Evolutionary conservation across 2,329 filamentous ascomycete species (phyloP), one percentile per base, ranked within the genome.

Genomic region (Fusarium poae): DNA sequence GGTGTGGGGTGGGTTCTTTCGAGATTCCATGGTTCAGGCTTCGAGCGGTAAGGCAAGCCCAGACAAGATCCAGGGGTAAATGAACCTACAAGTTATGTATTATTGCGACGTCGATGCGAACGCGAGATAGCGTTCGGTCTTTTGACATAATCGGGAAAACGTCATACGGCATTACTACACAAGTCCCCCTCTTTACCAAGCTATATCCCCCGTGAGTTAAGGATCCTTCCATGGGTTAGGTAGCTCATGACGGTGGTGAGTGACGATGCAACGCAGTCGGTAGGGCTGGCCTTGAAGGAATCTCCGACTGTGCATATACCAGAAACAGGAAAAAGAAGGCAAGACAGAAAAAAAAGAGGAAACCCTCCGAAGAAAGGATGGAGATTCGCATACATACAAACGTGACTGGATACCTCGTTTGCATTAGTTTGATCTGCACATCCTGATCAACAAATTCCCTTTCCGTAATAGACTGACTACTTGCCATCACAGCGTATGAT

Each of bases 231-330:
- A 43, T 25, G 40, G 48, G 48, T 39, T 37, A 34, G 30, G 32
- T 43, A 27, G 23, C 16, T 10, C 12, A 30, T 27, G 21, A 27
- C 35, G 37, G 35, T 21, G 18, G 18, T 15, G 21, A 32, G 20
- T 27, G 9, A 20, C 43, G 12, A 45, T 45, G 43, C 27, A 32
- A 45, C 43, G 27, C 43, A 27, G 25, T 54, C 39, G 53, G 61
- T 65, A 65, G 61, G 62, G 62, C 62, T 65, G 64, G 62, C 50
- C 50, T 63, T 50, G 58, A 34, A 34, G 39, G 35, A 52, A 57
- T 50, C 16, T 50, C 42, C 44, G 16, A 43, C 54, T 64, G 6
- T 42, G 37, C 42, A 43, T 50, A 40, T 29, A 62, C 34, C 57
- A 56, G 21, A 57, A 63, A 61, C 56, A 54, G 46, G 23, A 44